A percentile compares a stretch with the other conserved stretches of the same genome.
Evolutionary conservation across 2,329 filamentous ascomycete genomes (phyloP).

Genomic region (Penicillium sp.): DNA sequence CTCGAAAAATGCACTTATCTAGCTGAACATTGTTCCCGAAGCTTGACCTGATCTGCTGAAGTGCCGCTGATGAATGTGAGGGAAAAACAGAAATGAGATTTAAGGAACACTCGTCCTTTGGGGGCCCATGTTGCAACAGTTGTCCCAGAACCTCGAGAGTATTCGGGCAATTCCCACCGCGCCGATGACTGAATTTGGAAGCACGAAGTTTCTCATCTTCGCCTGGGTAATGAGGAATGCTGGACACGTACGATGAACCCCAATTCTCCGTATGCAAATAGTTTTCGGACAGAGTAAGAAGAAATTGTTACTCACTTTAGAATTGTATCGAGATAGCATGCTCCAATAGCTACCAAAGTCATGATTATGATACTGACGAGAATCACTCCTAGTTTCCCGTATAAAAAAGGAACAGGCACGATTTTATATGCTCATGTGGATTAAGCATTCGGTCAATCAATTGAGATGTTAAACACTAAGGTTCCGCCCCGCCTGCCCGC

Average conservation of each 20-base stretch:
- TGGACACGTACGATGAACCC: constrained; percentile 10
- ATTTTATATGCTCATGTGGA: too few species aligned
- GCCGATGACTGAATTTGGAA: constrained; percentile 56
- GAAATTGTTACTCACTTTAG: constrained; percentile 54
- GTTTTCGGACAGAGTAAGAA: background rate
- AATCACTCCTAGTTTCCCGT: background rate
- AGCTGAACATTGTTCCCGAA: constrained; percentile 55
- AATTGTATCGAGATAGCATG: constrained; percentile 71
- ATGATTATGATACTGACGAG: constrained; percentile 26
- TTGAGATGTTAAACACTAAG: background rate
- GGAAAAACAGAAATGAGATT: constrained; percentile 54
- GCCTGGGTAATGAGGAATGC: constrained; percentile 57
- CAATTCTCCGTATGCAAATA: background rate
- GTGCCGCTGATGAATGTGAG: constrained; percentile 50
- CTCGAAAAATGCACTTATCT: constrained; percentile 59
- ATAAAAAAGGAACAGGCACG: too few species aligned
- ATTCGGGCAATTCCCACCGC: constrained; percentile 73
- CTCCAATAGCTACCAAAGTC: constrained; percentile 64
- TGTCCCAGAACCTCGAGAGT: constrained; percentile 69
- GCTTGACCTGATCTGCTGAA: constrained; percentile 54
- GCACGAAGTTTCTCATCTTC: constrained; percentile 75
- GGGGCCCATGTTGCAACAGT: constrained; percentile 42
- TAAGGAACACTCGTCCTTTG: constrained; percentile 24
- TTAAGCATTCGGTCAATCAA: background rate
- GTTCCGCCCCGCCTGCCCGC: too few species aligned